Percentiles rank a stretch among this genome's conserved stretches.
phyloP scores from a whole-genome alignment of 805 yeast genomes.

The Saturnispora diversa region DNA sequence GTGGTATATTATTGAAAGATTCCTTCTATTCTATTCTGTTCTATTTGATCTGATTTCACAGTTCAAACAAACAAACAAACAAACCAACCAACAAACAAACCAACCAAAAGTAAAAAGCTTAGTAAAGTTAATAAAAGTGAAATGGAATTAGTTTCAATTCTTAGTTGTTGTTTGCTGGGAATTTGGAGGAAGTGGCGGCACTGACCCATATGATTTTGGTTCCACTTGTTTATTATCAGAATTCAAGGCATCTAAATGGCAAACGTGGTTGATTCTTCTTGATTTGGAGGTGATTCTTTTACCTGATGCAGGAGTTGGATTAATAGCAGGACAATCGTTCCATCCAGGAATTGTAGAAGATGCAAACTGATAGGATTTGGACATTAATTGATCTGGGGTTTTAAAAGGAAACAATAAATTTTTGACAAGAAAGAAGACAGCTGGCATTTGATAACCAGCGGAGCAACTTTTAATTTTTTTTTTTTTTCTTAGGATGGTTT shows the following conservation, averaged over 20 bases:
- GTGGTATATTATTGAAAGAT: no score
- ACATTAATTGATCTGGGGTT: background rate
- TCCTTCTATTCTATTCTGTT: no score
- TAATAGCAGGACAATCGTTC: constrained; percentile 48
- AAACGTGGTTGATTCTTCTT: constrained; percentile 1
- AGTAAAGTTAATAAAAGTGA: no score
- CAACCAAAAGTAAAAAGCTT: no score
- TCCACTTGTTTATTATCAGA: constrained; percentile 4
- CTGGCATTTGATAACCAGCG: no score
- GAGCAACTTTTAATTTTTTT: no score
- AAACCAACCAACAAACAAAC: no score
- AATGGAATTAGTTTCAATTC: background rate
- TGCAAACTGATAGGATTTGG: constrained; percentile 25
- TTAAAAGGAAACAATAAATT: background rate
- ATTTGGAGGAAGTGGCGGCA: background rate
- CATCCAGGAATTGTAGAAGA: constrained; percentile 36
- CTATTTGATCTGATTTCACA: no score
- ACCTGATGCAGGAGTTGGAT: background rate
- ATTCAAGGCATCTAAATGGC: constrained; percentile 10
- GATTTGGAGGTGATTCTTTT: constrained; percentile 5
- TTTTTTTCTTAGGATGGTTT: no score
- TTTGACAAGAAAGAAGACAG: no score
- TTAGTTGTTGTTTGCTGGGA: background rate
- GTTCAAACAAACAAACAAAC: no score
- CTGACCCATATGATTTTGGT: background rate